Base-by-base conservation (phyloP, 2,329 filamentous ascomycete genomes). In the Hymenoscyphus albidus region DNA sequence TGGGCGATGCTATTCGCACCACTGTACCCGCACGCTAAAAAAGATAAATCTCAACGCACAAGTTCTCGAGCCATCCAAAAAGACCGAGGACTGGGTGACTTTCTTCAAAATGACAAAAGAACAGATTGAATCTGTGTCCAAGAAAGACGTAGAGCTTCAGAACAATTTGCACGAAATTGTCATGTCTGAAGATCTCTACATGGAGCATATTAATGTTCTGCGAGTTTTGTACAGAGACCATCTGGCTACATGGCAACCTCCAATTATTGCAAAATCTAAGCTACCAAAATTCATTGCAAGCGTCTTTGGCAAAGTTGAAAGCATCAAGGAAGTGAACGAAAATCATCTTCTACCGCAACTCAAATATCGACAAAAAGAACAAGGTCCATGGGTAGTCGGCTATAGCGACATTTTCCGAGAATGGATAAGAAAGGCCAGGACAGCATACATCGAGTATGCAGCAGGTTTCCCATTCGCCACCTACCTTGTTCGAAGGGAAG, bases 371-470 rank as follows among this genome's bases (percentile, higher is more conserved):
- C 95, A 99, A 76, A 91, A 95, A 73, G 95, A 98, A 75, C 94
- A 99, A 78, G 95, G 95, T 0, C 95, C 95, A 0, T 99, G 93
- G 88, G 89, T 99, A 65, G 83, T 86, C 13, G 95, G 95, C 2
- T 97, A 97, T 78, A 97, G 93, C 75, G 95, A 98, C 74, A 92
- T 99, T 59, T 98, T 99, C 81, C 84, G 95, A 65, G 95, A 99
- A 78, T 99, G 95, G 95, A 97, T 98, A 67, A 87, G 95, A 68
- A 98, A 97, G 77, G 95, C 95, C 39, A 92, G 89, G 76, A 81
- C 84, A 2, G 89, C 92, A 12, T 99, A 98, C 75, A 88, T 97
- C 66, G 93, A 96, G 65, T 99, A 98, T 76, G 94, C 94, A 48
- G 88, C 90, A 0, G 88, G 88, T 0, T 98, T 95, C 71, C 94